Evolutionary conservation across 192 early-diverging fungal species (phyloP).

Genomic region (Entophlyctis luteolus): DNA sequence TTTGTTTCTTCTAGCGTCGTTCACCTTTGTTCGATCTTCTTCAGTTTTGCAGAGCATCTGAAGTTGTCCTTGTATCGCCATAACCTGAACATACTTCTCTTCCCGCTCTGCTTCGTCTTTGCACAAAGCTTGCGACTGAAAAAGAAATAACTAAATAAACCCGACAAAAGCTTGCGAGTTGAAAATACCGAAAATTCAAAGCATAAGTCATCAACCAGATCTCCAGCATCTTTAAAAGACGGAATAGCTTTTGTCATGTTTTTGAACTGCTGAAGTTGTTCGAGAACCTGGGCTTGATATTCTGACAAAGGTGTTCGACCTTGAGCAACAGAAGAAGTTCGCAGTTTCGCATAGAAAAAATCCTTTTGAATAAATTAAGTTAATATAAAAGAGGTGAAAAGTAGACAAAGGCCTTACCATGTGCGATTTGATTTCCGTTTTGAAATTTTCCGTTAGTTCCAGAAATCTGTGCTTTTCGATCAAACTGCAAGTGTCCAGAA

Average conservation of each 20-base stretch:
- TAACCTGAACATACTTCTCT: background rate
- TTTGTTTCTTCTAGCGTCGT: background rate
- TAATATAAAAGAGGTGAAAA: too few relatives aligned
- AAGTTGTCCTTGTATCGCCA: background rate
- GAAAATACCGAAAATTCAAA: conserved; percentile 10
- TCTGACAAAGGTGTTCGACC: background rate
- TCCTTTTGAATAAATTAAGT: background rate
- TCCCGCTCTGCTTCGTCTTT: background rate
- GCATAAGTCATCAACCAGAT: conserved; percentile 7
- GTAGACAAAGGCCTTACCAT: background rate
- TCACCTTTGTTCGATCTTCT: background rate
- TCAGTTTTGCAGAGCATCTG: background rate
- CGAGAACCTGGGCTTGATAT: background rate
- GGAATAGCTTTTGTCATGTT: conserved; percentile 1
- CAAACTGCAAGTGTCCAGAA: background rate
- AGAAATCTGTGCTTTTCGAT: background rate
- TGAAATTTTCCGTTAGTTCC: background rate
- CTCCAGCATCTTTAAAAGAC: background rate
- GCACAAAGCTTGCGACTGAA: background rate
- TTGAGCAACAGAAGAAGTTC: background rate
- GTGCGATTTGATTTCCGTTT: background rate
- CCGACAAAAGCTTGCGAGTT: too few relatives aligned
- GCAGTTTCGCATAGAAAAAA: background rate
- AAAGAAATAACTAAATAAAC: background rate
- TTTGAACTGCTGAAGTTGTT: background rate